Evolutionary conservation across 1,284 basidiomycete species (phyloP).

Genomic region (Ganoderma sinense): DNA sequence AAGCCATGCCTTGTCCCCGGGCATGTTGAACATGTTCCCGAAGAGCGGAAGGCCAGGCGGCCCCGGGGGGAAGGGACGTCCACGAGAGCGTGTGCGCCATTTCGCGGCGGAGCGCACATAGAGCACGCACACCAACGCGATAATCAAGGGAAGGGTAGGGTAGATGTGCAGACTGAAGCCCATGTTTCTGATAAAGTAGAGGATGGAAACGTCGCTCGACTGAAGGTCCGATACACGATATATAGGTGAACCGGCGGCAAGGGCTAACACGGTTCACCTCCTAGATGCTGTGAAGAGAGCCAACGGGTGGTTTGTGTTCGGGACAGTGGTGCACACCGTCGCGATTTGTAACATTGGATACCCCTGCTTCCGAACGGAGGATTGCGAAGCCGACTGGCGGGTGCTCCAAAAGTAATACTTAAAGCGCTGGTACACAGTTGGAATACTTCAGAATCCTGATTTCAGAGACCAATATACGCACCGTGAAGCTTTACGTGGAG

Average conservation of each 20-base stretch:
- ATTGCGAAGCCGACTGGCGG: not conserved
- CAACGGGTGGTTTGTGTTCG: not conserved
- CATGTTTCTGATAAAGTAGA: not conserved
- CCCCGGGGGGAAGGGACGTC: constrained; percentile 5
- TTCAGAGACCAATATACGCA: not conserved
- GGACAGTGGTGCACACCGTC: not conserved
- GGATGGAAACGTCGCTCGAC: not conserved
- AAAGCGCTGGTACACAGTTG: not conserved
- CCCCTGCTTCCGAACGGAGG: not conserved
- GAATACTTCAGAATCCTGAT: not conserved
- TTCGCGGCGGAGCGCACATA: not conserved
- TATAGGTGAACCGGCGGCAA: not conserved
- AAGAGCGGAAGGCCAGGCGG: not conserved
- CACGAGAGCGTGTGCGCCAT: constrained; percentile 2
- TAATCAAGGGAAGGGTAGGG: not conserved
- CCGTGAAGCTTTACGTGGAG: not conserved
- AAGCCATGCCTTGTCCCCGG: not conserved
- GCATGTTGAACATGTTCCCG: constrained; percentile 4
- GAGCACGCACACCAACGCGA: not conserved
- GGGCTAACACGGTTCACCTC: not conserved
- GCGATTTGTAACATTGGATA: not conserved
- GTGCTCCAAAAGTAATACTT: not conserved
- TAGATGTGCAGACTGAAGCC: not conserved
- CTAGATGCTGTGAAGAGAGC: not conserved
- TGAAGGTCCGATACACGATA: not conserved